phyloP scores from a whole-genome alignment of 257 asterid genomes.

The Petrea volubilis region DNA sequence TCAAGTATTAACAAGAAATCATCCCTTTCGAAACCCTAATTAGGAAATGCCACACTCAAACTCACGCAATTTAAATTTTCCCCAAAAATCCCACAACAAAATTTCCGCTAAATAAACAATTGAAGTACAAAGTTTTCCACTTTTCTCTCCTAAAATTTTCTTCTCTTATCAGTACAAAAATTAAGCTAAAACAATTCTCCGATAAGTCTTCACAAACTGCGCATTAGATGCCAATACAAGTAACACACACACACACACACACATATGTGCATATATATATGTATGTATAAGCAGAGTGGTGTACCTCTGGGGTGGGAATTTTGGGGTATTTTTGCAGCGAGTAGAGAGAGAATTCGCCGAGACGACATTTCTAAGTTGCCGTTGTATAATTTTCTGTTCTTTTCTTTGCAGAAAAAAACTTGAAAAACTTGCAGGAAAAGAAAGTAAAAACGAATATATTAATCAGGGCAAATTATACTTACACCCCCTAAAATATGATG shows the following conservation, averaged over 20 bases:
- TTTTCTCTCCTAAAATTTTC: not conserved
- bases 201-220: not conserved
- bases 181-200: not conserved
- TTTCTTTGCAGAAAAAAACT: not conserved
- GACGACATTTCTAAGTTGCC: slow-evolving; percentile 48
- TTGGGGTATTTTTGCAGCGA: slow-evolving; percentile 36
- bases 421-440: slow-evolving; percentile 11
- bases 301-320: slow-evolving; percentile 43
- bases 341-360: slow-evolving; percentile 50
- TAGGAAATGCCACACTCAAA: not conserved
- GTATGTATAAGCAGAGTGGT: not conserved
- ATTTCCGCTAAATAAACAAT: not conserved
- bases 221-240: not conserved
- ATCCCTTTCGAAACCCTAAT: slow-evolving; percentile 13
- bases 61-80: not conserved
- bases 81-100: not conserved
- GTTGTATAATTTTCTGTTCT: not conserved
- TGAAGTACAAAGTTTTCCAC: not conserved
- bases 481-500: no score
- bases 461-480: no score
- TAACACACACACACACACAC: not conserved
- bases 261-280: no score
- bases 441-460: no score
- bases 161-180: not conserved
- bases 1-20: not conserved